Base-by-base conservation (phyloP, 352 stramenopile genomes). In the Pythium oligandrum region DNA sequence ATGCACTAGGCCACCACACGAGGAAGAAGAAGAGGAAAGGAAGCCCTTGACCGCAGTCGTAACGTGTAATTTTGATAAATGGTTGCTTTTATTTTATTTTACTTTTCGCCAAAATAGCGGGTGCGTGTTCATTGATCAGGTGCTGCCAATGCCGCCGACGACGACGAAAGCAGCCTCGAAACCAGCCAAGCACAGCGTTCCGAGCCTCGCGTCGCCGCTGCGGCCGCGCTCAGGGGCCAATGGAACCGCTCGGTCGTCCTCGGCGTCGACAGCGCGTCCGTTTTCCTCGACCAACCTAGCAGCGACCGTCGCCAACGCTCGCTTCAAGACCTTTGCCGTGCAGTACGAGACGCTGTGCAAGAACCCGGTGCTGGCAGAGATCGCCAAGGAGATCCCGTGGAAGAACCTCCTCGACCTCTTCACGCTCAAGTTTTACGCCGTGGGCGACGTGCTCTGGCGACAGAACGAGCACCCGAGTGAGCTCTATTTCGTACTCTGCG, bases 371-470 rank as follows among this genome's bases (percentile, higher is more conserved):
- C 57, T 86, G 36, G 58, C 52, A 11, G 64, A 61, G 6, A 69
- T 88, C 6, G 61, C 71, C 4, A 59, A 68, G 7, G 70, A 82
- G 36, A 72, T 85, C 50, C 67, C 76, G 30, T 83, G 71, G 71
- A 75, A 76, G n/a, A 83, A 85, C 39, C 52, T 87, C 10, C 66
- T 85, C 26, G 72, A 86, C 33, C 46, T 83, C 33, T 83, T 80
- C 42, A 51, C 71, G 26, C 59, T 83, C 45, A 75, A 83, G 51
- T 83, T 78, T 48, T 75, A 66, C 38, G 71, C 62, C 1, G 71
- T 82, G 9, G 70, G 70, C 4, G 74, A 83, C 26, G 56, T 77
- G 44, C 46, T 83, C 1, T 78, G 65, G 57, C 47, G 43, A 1
- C 61, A 79, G 36, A 66, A 61, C 2, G 70, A 77, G 6, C 66